Evolutionary conservation across 148 eudicot species (phyloP).

Genomic region (Diospyros lotus): DNA sequence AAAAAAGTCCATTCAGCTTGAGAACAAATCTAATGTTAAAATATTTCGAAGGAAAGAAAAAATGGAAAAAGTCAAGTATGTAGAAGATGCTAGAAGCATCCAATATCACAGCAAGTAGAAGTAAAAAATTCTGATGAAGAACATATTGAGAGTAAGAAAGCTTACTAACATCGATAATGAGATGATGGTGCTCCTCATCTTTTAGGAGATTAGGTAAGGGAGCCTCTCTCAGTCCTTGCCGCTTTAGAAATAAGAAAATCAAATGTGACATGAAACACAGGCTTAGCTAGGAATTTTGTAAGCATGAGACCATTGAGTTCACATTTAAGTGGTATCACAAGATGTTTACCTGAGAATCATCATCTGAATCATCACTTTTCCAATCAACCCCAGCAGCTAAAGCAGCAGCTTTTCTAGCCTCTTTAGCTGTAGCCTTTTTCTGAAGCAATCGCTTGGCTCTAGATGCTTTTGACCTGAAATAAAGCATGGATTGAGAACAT

Average conservation of each 20-base stretch:
- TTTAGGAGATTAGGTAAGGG: slow-evolving; percentile 80
- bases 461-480: slow-evolving; percentile 53
- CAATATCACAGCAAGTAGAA: background rate
- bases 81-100: slow-evolving; percentile 4
- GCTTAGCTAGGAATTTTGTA: background rate
- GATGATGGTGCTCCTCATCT: slow-evolving; percentile 66
- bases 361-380: slow-evolving; percentile 78
- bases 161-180: slow-evolving; percentile 72
- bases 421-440: slow-evolving; percentile 49
- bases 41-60: background rate
- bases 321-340: background rate
- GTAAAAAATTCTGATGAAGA: slow-evolving; percentile 2
- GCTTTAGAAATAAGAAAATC: slow-evolving; percentile 24
- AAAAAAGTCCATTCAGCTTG: slow-evolving; percentile 14
- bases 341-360: slow-evolving; percentile 55
- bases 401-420: slow-evolving; percentile 67
- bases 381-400: slow-evolving; percentile 85
- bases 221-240: slow-evolving; percentile 51
- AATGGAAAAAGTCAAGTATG: background rate
- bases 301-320: background rate
- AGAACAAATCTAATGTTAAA: slow-evolving; percentile 1
- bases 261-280: background rate
- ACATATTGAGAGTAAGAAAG: slow-evolving; percentile 5
- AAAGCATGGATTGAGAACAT: slow-evolving; percentile 12
- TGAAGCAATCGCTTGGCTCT: slow-evolving; percentile 64